phyloP scores from a whole-genome alignment of 2,329 filamentous ascomycete genomes.

The Epichloe typhina region DNA sequence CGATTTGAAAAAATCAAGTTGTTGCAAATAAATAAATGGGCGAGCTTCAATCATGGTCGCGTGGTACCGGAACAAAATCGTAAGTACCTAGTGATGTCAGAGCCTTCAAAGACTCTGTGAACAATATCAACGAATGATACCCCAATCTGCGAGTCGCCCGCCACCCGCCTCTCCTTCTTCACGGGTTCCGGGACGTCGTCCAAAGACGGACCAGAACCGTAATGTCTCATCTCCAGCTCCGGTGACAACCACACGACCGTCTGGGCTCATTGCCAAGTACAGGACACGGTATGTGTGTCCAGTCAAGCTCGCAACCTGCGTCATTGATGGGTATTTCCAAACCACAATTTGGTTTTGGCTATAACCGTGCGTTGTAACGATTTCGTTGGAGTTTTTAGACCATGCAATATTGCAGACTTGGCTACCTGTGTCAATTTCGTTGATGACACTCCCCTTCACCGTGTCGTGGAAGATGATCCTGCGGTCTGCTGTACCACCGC shows the following conservation, averaged over 20 bases:
- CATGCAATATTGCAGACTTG: slow-evolving; percentile 98
- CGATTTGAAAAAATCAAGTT: neutral
- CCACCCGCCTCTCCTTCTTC: slow-evolving; percentile 50
- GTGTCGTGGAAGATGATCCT: slow-evolving; percentile 99
- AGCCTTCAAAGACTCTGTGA: neutral
- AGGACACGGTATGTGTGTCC: slow-evolving; percentile 94
- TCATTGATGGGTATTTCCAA: slow-evolving; percentile 99
- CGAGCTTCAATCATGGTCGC: neutral
- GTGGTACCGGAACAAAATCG: neutral
- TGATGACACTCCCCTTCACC: slow-evolving; percentile 58
- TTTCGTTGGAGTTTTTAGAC: slow-evolving; percentile 95
- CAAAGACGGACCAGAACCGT: slow-evolving; percentile 94
- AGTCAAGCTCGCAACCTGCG: slow-evolving; percentile 86
- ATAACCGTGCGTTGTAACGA: slow-evolving; percentile 94
- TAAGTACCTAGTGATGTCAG: neutral
- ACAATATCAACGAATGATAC: slow-evolving; percentile 53
- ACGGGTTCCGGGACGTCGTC: slow-evolving; percentile 59
- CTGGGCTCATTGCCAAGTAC: slow-evolving; percentile 94
- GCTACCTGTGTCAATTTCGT: slow-evolving; percentile 89
- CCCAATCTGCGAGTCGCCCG: slow-evolving; percentile 62
- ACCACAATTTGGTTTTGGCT: slow-evolving; percentile 98
- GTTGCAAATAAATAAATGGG: neutral
- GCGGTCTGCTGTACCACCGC: slow-evolving; percentile 87
- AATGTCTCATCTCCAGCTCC: slow-evolving; percentile 93
- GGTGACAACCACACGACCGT: slow-evolving; percentile 86